phyloP scores from a whole-genome alignment of 805 yeast genomes.

The Groenewaldozyma tartarivorans region DNA sequence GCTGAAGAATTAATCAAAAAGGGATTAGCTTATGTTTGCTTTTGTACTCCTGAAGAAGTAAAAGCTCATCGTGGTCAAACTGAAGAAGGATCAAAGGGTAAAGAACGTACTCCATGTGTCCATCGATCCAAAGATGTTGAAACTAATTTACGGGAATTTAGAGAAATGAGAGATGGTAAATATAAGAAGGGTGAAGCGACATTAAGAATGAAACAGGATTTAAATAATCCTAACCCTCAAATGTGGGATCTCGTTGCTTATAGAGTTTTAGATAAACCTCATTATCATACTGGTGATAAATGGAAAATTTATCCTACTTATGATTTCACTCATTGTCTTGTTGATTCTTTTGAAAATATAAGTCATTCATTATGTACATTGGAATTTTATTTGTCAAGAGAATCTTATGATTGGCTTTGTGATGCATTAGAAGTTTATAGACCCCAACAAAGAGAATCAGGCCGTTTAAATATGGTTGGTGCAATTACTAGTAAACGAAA shows the following conservation, averaged over 20 bases:
- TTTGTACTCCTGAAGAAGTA: conserved; percentile 86
- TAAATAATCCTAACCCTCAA: conserved; percentile 86
- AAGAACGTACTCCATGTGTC: conserved; percentile 75
- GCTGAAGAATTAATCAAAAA: conserved; percentile 71
- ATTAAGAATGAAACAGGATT: conserved; percentile 93
- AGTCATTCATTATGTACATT: conserved; percentile 95
- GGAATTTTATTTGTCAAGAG: conserved; percentile 85
- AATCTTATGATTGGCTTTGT: conserved; percentile 97
- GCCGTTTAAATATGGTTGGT: conserved; percentile 90
- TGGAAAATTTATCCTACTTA: conserved; percentile 99
- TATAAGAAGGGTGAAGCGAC: conserved; percentile 89
- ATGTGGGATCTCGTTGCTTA: conserved; percentile 99
- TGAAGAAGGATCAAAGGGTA: conserved; percentile 89
- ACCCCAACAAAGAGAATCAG: conserved; percentile 98
- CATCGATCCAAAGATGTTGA: conserved; percentile 66
- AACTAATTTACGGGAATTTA: conserved; percentile 68
- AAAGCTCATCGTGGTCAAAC: conserved; percentile 83
- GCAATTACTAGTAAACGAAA: conserved; percentile 92
- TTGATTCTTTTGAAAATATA: conserved; percentile 93
- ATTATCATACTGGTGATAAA: conserved; percentile 92
- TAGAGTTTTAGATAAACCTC: conserved; percentile 84
- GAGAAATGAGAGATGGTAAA: conserved; percentile 85
- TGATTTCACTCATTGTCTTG: conserved; percentile 98
- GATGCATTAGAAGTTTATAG: conserved; percentile 90
- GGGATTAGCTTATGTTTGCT: conserved; percentile 84